Evolutionary conservation across 441 rosid species (phyloP), one percentile per base, ranked within the genome.

Genomic region (Adansonia grandidieri): DNA sequence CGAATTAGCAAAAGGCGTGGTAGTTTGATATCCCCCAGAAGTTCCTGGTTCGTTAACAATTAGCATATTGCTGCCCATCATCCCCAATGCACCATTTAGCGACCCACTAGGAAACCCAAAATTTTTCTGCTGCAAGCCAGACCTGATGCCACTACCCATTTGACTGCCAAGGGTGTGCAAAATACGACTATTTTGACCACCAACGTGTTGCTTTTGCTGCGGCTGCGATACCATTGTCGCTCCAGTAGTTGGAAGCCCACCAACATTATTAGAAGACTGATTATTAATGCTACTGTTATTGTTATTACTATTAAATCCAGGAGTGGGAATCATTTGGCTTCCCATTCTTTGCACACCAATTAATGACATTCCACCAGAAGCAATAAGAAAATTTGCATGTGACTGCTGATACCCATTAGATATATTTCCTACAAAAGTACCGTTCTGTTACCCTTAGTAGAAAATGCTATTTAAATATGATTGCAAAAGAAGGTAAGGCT

Each of bases 261-360:
- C 88, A 85, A 84, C 84, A 68, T 73, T 91, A 82, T 77, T 91
- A 48, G 93, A 82, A 83, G 95, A 81, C 74, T 93, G 98, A 71
- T 68, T 87, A 75, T 71, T 85, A 73, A 60, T 82, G 73, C 69
- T 90, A 80, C 64, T 85, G 65, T 37, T 83, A 82, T 67, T 86
- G 82, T 60, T 82, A 75, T 56, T 87, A 74, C 77, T 90, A 77
- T 85, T 93, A 78, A 91, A 90, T 63, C 98, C 97, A 72, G 99
- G 98, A 44, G 99, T 92, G 77, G 99, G 99, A 85, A 97, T 95
- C 99, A 97, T 97, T 81, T 95, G 98, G 83, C 92, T 88, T 77
- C 90, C 70, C 85, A 85, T 88, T 85, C 98, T 88, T 74, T 87
- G 96, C 48, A 84, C 83, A 62, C 89, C 90, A 87, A 87, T 82